Evolutionary conservation across 1,284 basidiomycete species (phyloP).

Genomic region (Violaceomyces palustris): DNA sequence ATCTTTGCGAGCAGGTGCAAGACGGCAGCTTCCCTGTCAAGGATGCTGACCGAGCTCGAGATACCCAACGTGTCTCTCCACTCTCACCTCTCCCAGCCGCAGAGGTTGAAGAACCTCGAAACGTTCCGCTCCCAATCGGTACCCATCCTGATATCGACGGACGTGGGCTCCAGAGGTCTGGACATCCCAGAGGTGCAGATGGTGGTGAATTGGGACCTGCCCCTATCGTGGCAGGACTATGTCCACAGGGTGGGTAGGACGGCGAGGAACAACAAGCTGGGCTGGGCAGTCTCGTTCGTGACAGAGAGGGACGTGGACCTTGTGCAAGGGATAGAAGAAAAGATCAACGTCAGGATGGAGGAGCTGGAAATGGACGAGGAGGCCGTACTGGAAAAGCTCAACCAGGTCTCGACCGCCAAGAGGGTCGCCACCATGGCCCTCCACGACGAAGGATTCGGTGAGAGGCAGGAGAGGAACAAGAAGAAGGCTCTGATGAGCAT

Average conservation of each 20-base stretch:
- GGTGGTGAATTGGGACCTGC: constrained; percentile 93
- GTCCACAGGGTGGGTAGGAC: constrained; percentile 69
- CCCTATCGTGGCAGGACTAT: constrained; percentile 61
- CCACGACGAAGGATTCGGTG: constrained; percentile 84
- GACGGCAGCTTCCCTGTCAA: constrained; percentile 72
- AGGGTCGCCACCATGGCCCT: constrained; percentile 81
- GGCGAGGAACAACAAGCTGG: constrained; percentile 83
- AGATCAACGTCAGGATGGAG: constrained; percentile 63
- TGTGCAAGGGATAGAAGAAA: constrained; percentile 75
- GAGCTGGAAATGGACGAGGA: constrained; percentile 62
- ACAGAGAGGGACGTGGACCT: constrained; percentile 87
- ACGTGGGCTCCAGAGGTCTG: constrained; percentile 51
- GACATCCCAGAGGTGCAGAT: constrained; percentile 70
- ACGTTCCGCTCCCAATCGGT: constrained; percentile 70
- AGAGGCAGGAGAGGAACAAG: constrained; percentile 73
- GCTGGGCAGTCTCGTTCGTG: constrained; percentile 87
- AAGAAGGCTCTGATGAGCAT: constrained; percentile 57
- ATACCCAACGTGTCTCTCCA: constrained; percentile 86
- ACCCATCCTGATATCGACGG: constrained; percentile 49
- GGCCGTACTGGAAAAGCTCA: constrained; percentile 78
- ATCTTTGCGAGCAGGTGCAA: constrained; percentile 85
- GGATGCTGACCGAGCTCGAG: constrained; percentile 64
- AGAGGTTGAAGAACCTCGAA: constrained; percentile 74
- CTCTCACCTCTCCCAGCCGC: constrained; percentile 83
- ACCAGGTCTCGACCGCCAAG: constrained; percentile 83